Evolutionary conservation across 345 rosid species (phyloP), one percentile per base, ranked within the genome.

Genomic region (Durio zibethinus): DNA sequence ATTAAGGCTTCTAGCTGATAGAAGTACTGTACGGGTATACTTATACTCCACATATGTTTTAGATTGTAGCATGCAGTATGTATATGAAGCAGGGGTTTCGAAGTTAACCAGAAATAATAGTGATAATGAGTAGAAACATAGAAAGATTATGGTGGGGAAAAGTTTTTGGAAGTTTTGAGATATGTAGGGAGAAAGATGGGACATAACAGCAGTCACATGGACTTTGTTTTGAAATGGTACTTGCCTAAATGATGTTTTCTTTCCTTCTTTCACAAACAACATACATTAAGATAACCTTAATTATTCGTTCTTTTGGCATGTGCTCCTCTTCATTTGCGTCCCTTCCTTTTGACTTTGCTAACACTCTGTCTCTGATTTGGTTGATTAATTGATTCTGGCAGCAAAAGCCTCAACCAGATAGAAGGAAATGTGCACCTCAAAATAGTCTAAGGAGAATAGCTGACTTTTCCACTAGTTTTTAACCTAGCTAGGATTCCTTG

Each of bases 131-230:
- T 21, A 21, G 27, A 21, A 2, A 23, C 4, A 2, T 2, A 21
- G 5, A 56, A 56, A 56, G 59, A 4, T 53, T 53, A 1, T 56
- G 61, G 61, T 21, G 61, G 61, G 29, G 29, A 56, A 56, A 56
- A 5, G 21, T 6, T 52, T 0, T 52, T 18, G 6, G 56, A 45
- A 79, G 53, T 15, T 50, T 47, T 1, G 56, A 54, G 56, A 16
- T 42, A 20, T 43, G 61, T 56, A 43, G 69, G 48, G 69, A 45
- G 65, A 31, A 68, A 76, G 45, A 64, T 64, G 45, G 20, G 60
- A 12, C 21, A 79, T 76, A 31, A 83, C 76, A 62, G 42, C 65
- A 73, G 77, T 73, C 86, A 81, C 86, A 76, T 81, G 86, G 83
- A 68, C 33, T 60, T 76, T 80, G 29, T 73, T 66, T 15, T 72